Base-by-base conservation (phyloP, 768 basidiomycete species). In the Termitomyces sp. region DNA sequence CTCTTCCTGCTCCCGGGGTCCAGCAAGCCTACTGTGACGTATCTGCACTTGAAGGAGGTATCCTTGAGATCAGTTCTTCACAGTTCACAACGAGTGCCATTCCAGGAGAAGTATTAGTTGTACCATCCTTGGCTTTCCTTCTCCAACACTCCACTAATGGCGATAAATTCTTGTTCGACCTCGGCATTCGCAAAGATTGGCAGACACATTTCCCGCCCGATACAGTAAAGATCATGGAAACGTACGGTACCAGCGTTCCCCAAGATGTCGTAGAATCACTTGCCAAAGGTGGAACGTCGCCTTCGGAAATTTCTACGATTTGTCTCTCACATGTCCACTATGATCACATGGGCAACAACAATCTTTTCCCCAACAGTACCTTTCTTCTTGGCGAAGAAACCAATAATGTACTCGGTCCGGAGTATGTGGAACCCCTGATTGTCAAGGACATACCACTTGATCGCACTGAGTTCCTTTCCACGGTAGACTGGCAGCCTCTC, bases 1-100 rank as follows among this genome's bases (percentile, higher is more conserved):
- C 68, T 1, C 70, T 83, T 36, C 82, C 81, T 9, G 62, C 65
- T 3, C 78, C 80, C 2, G 33, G 61, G 7, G 50, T 63, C 0
- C 67, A 76, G 52, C 84, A 86, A 62, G 69, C 83, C 0, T 84
- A 76, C 63, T 77, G 79, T 57, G 61, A 74, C 30, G 76, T 85
- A 35, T 86, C 85, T 41, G 83, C 79, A 0, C 74, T 86, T 38
- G 81, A 83, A 59, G 78, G 75, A 0, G 85, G 84, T 5, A 61
- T 71, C 10, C 66, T 85, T 6, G 62, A 61, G 26, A 60, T 84
- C 9, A 64, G 73, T 0, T 63, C 77, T 24, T 72, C 71, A 35
- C 66, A 68, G 54, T 63, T 80, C 52, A 64, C 81, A 38, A 72
- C 71, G 22, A 74, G 68, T 35, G 49, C 32, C 16, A 67, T 72